Percentiles rank a stretch among this genome's conserved stretches.
phyloP scores from a whole-genome alignment of 2,329 filamentous ascomycete genomes.

The Acarospora socialis region DNA sequence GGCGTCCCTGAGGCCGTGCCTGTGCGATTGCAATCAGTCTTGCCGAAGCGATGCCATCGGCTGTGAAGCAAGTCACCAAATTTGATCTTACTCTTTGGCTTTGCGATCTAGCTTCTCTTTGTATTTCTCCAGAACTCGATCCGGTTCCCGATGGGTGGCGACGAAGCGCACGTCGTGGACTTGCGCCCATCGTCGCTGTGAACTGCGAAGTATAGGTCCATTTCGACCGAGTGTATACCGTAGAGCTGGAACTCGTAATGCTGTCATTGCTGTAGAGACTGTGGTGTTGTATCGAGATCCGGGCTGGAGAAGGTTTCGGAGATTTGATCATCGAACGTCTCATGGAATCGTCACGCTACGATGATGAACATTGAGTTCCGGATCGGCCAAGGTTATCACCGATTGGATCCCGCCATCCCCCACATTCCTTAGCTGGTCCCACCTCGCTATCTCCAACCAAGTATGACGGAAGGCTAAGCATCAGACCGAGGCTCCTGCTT shows the following conservation, averaged over 20 bases:
- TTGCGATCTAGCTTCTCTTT: slow-evolving; percentile 70
- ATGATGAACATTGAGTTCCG: too few relatives aligned
- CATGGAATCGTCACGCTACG: too few relatives aligned
- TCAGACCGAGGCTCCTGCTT: too few relatives aligned
- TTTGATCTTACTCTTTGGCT: slow-evolving; percentile 45
- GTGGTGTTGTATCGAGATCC: slow-evolving; percentile 4
- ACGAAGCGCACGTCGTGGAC: slow-evolving; percentile 88
- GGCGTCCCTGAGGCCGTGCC: slow-evolving; percentile 53
- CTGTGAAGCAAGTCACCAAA: neutral
- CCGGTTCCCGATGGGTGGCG: slow-evolving; percentile 56
- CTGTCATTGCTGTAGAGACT: slow-evolving; percentile 38
- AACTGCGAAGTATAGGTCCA: slow-evolving; percentile 1
- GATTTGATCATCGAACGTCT: too few relatives aligned
- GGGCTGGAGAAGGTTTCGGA: too few relatives aligned
- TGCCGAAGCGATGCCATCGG: neutral
- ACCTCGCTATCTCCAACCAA: too few relatives aligned
- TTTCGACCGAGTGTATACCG: slow-evolving; percentile 30
- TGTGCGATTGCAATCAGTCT: slow-evolving; percentile 12
- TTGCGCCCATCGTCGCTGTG: slow-evolving; percentile 74
- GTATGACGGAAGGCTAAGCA: too few relatives aligned
- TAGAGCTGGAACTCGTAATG: slow-evolving; percentile 33
- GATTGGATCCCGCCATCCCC: too few relatives aligned
- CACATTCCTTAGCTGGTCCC: too few relatives aligned
- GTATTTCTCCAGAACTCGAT: slow-evolving; percentile 69
- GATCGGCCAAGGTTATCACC: too few relatives aligned